A percentile compares a stretch with the other conserved stretches of the same genome.
These are phyloP conservation scores for Mycosarcoma maydis DNA, from an alignment of 1,284 basidiomycete genomes.

Conservation along the genomic window DNA sequence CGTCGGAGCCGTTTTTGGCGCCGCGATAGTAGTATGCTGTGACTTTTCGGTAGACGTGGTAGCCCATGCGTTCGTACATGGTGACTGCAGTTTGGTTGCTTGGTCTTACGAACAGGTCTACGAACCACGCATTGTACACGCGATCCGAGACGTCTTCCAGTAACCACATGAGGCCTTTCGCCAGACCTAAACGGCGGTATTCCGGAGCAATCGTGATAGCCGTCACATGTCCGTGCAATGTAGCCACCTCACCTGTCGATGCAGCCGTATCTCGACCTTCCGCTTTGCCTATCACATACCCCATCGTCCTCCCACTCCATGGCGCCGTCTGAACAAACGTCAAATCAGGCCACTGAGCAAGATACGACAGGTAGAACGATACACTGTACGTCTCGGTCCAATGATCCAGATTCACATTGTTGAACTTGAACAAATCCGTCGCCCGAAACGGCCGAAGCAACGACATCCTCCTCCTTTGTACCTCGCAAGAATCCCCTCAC, in stretches of 20 bases:
- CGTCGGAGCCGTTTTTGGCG: slow-evolving; percentile 72
- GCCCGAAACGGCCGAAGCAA: slow-evolving; percentile 83
- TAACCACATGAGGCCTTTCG: slow-evolving; percentile 80
- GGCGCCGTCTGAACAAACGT: slow-evolving; percentile 82
- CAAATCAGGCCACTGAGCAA: slow-evolving; percentile 87
- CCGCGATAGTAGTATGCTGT: slow-evolving; percentile 84
- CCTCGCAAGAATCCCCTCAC: too few species aligned
- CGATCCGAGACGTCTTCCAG: slow-evolving; percentile 81
- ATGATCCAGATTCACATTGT: slow-evolving; percentile 89
- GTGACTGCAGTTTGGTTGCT: slow-evolving; percentile 72
- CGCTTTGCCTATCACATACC: slow-evolving; percentile 60
- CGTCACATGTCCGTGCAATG: slow-evolving; percentile 76
- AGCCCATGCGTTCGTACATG: slow-evolving; percentile 87
- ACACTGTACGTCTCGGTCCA: slow-evolving; percentile 94
- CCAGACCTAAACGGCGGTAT: slow-evolving; percentile 84
- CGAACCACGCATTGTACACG: slow-evolving; percentile 76
- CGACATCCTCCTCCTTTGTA: too few species aligned
- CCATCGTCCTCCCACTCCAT: slow-evolving; percentile 40
- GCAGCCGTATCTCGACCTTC: slow-evolving; percentile 51
- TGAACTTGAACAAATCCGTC: slow-evolving; percentile 88
- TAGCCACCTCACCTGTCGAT: slow-evolving; percentile 17
- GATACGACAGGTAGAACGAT: slow-evolving; percentile 84
- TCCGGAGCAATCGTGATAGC: slow-evolving; percentile 90
- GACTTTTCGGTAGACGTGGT: slow-evolving; percentile 84
- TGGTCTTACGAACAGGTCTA: slow-evolving; percentile 89